Conservation (phyloP, 352 stramenopile genomes). For the Sclerospora graminicola region DNA sequence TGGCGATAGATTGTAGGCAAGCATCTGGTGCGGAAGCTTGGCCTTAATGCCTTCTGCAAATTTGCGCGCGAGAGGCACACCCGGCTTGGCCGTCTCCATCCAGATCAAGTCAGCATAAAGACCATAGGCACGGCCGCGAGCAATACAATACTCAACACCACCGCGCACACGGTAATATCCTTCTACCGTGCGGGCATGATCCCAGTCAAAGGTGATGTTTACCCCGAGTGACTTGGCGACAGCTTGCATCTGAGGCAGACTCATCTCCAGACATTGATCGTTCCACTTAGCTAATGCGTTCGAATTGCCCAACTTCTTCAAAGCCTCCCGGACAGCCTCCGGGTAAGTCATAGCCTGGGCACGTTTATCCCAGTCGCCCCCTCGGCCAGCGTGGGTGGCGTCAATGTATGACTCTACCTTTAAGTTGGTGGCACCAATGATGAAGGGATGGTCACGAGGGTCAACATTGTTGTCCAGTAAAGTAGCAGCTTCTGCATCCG, state of each 20-base stretch:
- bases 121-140: conserved; percentile 91
- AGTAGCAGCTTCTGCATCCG: conserved; percentile 94
- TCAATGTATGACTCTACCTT: conserved; percentile 82
- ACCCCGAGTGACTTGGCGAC: conserved; percentile 73
- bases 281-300: conserved; percentile 83
- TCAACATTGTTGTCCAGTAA: conserved; percentile 98
- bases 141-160: conserved; percentile 96
- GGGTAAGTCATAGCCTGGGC: conserved; percentile 94
- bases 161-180: conserved; percentile 95
- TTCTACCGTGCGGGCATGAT: conserved; percentile 92
- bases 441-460: conserved; percentile 95
- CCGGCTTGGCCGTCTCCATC: conserved; percentile 96
- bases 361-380: conserved; percentile 85
- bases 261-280: conserved; percentile 62
- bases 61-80: conserved; percentile 88
- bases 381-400: conserved; percentile 54
- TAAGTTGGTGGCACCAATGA: conserved; percentile 90
- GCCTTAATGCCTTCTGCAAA: conserved; percentile 92
- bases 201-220: conserved; percentile 91
- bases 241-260: conserved; percentile 63
- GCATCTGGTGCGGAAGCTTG: conserved; percentile 91
- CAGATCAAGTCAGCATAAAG: conserved; percentile 96
- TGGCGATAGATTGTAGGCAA: conserved; percentile 97
- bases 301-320: conserved; percentile 49
- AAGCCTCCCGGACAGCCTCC: conserved; percentile 84